Conservation (phyloP, 1,284 basidiomycete species). For the Phylloporus sp. region DNA sequence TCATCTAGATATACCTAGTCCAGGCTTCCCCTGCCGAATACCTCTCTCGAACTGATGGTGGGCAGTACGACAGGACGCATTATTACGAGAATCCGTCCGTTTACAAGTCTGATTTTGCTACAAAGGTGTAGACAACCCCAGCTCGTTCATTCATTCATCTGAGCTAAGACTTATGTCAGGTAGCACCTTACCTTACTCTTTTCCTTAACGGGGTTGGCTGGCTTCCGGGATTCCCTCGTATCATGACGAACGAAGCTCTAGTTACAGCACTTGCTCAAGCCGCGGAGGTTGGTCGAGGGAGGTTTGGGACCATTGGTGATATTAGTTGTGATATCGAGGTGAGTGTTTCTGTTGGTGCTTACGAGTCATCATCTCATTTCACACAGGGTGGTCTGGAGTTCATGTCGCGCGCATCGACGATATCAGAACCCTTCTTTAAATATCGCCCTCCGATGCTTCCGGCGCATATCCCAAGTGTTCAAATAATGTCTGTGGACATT, state of each 20-base stretch:
- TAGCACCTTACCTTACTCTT: slow-evolving; percentile 85
- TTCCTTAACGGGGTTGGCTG: slow-evolving; percentile 89
- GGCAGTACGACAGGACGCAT: slow-evolving; percentile 66
- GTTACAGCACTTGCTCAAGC: slow-evolving; percentile 59
- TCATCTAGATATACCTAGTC: slow-evolving; percentile 75
- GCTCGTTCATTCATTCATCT: neutral
- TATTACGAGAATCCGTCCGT: slow-evolving; percentile 77
- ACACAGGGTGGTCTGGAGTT: slow-evolving; percentile 85
- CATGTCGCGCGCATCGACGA: slow-evolving; percentile 76
- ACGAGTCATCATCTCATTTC: neutral
- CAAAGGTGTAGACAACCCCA: slow-evolving; percentile 54
- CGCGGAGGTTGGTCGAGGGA: slow-evolving; percentile 55
- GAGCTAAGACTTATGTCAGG: slow-evolving; percentile 48
- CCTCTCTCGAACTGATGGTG: slow-evolving; percentile 63
- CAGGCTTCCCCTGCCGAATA: slow-evolving; percentile 79
- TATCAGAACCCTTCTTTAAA: slow-evolving; percentile 77
- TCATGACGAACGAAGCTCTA: slow-evolving; percentile 78
- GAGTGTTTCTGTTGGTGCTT: slow-evolving; percentile 18
- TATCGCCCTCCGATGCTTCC: slow-evolving; percentile 53
- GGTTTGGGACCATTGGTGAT: slow-evolving; percentile 81
- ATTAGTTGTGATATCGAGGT: slow-evolving; percentile 87
- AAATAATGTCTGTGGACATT: slow-evolving; percentile 90
- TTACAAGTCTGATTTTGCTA: slow-evolving; percentile 75
- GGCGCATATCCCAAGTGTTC: slow-evolving; percentile 61
- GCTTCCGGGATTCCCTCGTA: slow-evolving; percentile 77